phyloP scores from a whole-genome alignment of 2,329 filamentous ascomycete genomes.

The Bipolaris oryzae region DNA sequence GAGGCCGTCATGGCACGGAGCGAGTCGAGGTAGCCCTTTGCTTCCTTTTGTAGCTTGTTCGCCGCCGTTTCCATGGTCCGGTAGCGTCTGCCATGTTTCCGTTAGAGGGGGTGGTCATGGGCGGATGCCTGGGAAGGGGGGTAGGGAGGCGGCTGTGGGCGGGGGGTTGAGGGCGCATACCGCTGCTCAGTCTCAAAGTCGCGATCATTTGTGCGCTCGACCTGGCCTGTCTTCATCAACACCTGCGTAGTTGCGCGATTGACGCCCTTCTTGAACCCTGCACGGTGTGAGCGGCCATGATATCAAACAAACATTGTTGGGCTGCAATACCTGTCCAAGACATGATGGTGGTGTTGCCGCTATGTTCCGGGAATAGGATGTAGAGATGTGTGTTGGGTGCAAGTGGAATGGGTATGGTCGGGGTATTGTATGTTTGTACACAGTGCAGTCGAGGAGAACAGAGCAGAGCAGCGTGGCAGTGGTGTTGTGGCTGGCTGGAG shows the following conservation, averaged over 20 bases:
- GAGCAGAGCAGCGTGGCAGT: conserved; percentile 8
- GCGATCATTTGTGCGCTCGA: conserved; percentile 97
- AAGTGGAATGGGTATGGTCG: not conserved
- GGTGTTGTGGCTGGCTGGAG: conserved; percentile 19
- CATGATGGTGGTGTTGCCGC: conserved; percentile 36
- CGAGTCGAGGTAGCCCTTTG: conserved; percentile 96
- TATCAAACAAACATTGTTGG: conserved; percentile 12
- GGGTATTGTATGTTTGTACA: not conserved
- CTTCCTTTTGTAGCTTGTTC: conserved; percentile 91
- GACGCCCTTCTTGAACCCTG: conserved; percentile 94
- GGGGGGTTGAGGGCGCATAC: conserved; percentile 52
- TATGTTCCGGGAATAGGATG: not conserved
- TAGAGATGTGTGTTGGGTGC: not conserved
- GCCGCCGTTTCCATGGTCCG: conserved; percentile 96
- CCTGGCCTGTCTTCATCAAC: conserved; percentile 99
- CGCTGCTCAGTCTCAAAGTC: conserved; percentile 98
- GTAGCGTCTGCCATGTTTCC: conserved; percentile 70
- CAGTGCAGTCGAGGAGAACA: not conserved
- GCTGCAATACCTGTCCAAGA: conserved; percentile 63
- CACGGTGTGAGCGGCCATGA: conserved; percentile 28
- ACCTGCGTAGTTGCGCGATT: conserved; percentile 99
- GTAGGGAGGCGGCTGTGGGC: not conserved
- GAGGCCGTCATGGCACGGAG: conserved; percentile 98
- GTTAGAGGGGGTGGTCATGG: conserved; percentile 8
- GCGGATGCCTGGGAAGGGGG: not conserved